Evolutionary conservation across 805 yeast species (phyloP).

Genomic region (Starmerella etchellsii): DNA sequence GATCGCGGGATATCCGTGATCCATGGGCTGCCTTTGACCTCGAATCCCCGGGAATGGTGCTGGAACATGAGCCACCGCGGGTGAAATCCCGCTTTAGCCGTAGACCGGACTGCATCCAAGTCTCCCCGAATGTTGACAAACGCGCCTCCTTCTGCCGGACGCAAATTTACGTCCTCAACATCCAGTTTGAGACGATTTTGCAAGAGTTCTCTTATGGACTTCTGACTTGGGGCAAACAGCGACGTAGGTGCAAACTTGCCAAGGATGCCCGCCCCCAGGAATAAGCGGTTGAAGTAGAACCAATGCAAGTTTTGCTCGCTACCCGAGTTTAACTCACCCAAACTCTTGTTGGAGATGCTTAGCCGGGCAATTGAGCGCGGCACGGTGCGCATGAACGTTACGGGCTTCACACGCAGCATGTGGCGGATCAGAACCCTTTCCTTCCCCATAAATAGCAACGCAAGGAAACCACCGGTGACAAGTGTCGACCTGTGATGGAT

Average conservation of each 20-base stretch:
- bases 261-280: conserved; percentile 5
- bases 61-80: conserved; percentile 9
- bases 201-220: not conserved
- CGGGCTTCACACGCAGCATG: no score
- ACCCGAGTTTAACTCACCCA: no score
- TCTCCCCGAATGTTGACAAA: conserved; percentile 69
- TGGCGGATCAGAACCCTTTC: no score
- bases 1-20: conserved; percentile 78
- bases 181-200: not conserved
- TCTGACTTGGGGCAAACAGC: conserved; percentile 13
- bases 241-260: conserved; percentile 5
- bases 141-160: conserved; percentile 84
- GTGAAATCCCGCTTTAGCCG: conserved; percentile 4
- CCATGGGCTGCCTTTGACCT: conserved; percentile 91
- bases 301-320: not conserved
- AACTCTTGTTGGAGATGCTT: no score
- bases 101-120: conserved; percentile 19
- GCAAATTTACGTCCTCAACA: conserved; percentile 57
- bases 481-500: no score
- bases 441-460: no score
- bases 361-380: no score
- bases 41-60: conserved; percentile 33
- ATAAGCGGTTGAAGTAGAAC: conserved; percentile 13
- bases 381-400: no score
- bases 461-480: no score